Evolutionary conservation across 768 basidiomycete genomes (phyloP), one percentile per base, ranked within the genome.

Genomic region (Suillus decipiens): DNA sequence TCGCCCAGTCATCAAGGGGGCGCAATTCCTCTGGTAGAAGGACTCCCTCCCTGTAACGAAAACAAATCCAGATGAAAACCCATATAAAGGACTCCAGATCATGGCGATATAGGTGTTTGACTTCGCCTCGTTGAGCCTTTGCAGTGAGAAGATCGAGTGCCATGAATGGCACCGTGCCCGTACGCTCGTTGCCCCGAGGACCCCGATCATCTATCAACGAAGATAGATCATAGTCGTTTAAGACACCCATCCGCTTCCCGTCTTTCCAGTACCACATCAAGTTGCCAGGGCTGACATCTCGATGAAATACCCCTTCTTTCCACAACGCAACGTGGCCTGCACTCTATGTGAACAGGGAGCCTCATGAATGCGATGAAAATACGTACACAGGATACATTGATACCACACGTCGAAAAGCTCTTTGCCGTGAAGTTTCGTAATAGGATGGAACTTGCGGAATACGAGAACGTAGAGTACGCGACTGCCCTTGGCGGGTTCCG

Each of bases 161-260:
- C 45, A 47, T 47, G 45, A 47, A 47, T 11, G 22, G 45, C 1
- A 47, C 45, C 2, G 45, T 22, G 22, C 45, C 22, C 22, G 45
- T 47, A 12, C 12, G 22, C 12, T 47, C 45, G 11, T 47, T 47
- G 1, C 45, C 45, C 22, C 2, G 22, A 47, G 45, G 45, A 24
- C 22, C 22, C 5, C n/a, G 7, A 0, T 22, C 22, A 22, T 12
- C 14, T 2, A 5, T 11, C 45, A 47, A 47, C 45, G 45, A 47
- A 1, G 45, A 47, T 24, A 47, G 22, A 47, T 47, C 45, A 2
- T 67, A 70, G 43, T 69, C 61, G 36, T 66, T 67, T 4, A 70
- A 28, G 2, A 69, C 64, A 4, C 64, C 69, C 0, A 56, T 62
- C 1, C 61, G n/a, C 3, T 41, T n/a, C 15, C 57, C 66, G 3